These are phyloP conservation scores for Ophiocordyceps robertsii DNA, from an alignment of 2,329 filamentous ascomycete species.

Conservation along the genomic window DNA sequence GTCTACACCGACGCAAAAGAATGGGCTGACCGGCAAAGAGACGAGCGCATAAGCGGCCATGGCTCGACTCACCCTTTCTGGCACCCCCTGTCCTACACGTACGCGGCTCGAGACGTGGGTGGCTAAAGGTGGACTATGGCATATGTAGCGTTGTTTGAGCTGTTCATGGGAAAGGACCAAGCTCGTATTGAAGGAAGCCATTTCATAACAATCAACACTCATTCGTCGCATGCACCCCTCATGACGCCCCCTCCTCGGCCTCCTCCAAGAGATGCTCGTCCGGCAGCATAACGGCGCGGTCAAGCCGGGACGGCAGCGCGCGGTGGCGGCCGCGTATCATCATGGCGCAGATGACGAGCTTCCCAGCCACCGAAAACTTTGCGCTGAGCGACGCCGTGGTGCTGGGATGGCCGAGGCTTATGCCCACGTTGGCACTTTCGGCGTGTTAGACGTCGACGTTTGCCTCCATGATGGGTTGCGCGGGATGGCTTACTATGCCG, in stretches of 20 bases:
- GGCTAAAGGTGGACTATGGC: too few relatives aligned
- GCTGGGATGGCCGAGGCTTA: conserved; percentile 19
- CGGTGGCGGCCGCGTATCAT: conserved; percentile 24
- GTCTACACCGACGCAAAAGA: too few relatives aligned
- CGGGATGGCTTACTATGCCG: conserved; percentile 16
- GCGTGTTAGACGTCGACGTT: neutral
- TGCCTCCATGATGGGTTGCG: neutral
- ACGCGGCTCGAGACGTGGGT: too few relatives aligned
- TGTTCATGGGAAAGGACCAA: too few relatives aligned
- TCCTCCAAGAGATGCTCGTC: conserved; percentile 6
- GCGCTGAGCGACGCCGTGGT: conserved; percentile 16
- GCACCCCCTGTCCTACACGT: too few relatives aligned
- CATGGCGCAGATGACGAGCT: conserved; percentile 22
- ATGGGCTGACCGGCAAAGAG: too few relatives aligned
- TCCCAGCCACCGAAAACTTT: conserved; percentile 18
- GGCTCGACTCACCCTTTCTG: too few relatives aligned
- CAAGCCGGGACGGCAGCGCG: conserved; percentile 18
- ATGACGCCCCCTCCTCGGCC: neutral
- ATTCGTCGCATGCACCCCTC: too few relatives aligned
- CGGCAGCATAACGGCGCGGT: conserved; percentile 20
- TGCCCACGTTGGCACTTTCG: conserved; percentile 19
- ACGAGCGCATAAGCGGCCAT: too few relatives aligned
- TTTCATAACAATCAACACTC: too few relatives aligned
- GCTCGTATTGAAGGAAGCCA: too few relatives aligned
- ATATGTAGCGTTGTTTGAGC: too few relatives aligned